A percentile compares a stretch with the other conserved stretches of the same genome.
phyloP scores from a whole-genome alignment of 1,139 yeast genomes.

The Chernovozyma sophiae-reginae region DNA sequence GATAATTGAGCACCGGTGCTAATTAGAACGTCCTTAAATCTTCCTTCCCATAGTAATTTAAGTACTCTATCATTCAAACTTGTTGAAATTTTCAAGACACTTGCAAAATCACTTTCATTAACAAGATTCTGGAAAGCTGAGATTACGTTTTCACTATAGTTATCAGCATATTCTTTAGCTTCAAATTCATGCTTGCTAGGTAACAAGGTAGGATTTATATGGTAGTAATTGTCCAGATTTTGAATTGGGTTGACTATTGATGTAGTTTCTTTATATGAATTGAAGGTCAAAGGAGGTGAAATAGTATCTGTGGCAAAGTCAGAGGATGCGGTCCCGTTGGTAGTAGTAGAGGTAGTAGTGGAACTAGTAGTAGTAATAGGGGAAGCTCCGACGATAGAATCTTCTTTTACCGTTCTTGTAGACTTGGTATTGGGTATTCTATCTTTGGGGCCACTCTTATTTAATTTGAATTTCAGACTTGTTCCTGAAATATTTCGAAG shows the following conservation, averaged over 20 bases:
- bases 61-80: conserved; percentile 60
- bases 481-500: background rate
- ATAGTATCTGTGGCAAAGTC: background rate
- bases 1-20: conserved; percentile 66
- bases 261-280: conserved; percentile 5
- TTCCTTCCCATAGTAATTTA: conserved; percentile 83
- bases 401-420: no score
- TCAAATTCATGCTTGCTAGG: conserved; percentile 10
- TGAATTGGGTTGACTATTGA: conserved; percentile 18
- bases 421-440: no score
- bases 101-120: conserved; percentile 53
- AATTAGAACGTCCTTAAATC: conserved; percentile 72
- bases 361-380: no score
- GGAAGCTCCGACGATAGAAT: no score
- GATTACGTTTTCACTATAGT: conserved; percentile 37
- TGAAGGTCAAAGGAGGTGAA: background rate
- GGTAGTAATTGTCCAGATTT: conserved; percentile 22
- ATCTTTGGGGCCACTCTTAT: background rate
- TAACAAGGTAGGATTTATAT: conserved; percentile 21
- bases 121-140: conserved; percentile 52
- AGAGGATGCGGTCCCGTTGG: background rate
- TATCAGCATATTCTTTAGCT: conserved; percentile 5
- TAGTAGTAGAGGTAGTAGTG: background rate
- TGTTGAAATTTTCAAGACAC: conserved; percentile 73
- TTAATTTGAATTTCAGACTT: background rate